These are phyloP conservation scores for Tetrastigma voinierianum DNA, from an alignment of 164 flowering plant genomes.

Conservation along the genomic window DNA sequence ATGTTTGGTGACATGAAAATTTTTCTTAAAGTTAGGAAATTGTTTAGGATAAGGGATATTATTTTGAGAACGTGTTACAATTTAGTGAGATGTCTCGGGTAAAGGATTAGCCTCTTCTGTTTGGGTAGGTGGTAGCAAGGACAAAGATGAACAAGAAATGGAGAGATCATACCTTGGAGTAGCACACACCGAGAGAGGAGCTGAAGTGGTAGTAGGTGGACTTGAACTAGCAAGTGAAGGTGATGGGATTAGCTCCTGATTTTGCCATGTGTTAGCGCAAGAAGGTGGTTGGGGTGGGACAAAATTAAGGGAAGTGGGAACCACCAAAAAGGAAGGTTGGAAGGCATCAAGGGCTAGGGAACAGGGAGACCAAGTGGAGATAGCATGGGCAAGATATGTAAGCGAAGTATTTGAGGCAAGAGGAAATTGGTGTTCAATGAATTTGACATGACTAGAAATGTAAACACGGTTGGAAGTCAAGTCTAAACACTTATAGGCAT, in stretches of 20 bases:
- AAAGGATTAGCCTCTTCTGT: slow-evolving; percentile 3
- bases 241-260: neutral
- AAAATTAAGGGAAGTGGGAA: neutral
- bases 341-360: too few relatives aligned
- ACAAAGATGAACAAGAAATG: slow-evolving; percentile 3
- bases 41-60: too few relatives aligned
- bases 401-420: too few relatives aligned
- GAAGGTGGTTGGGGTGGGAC: slow-evolving; percentile 2
- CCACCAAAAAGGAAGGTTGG: slow-evolving; percentile 2
- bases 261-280: neutral
- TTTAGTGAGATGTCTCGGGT: slow-evolving; percentile 4
- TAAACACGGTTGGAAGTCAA: too few relatives aligned
- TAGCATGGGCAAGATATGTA: too few relatives aligned
- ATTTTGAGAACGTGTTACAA: neutral
- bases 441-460: too few relatives aligned
- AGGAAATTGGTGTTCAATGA: too few relatives aligned
- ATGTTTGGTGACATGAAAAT: too few relatives aligned
- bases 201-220: slow-evolving; percentile 2
- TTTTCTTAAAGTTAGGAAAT: too few relatives aligned
- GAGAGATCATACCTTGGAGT: slow-evolving; percentile 10
- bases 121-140: slow-evolving; percentile 5
- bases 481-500: too few relatives aligned
- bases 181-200: slow-evolving; percentile 8
- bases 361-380: too few relatives aligned
- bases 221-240: neutral